Percentiles rank a stretch among this genome's conserved stretches.
Evolutionary conservation across 2,329 filamentous ascomycete genomes (phyloP).

Genomic region (Tolypocladium ophioglossoides): DNA sequence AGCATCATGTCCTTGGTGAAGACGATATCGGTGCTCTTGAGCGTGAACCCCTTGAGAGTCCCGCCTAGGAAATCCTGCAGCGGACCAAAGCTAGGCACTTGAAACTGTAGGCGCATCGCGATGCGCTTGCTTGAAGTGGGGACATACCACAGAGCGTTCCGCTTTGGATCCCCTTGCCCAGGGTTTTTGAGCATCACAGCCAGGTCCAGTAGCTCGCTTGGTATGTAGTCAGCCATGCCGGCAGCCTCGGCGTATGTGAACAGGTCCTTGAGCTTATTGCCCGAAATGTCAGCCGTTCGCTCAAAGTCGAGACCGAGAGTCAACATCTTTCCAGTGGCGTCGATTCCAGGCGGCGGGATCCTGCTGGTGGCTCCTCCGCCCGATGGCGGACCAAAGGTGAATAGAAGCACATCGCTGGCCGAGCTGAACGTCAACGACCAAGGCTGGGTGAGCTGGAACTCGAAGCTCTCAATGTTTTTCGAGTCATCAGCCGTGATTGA

Average conservation of each 20-base stretch:
- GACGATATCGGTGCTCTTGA: slow-evolving; percentile 2
- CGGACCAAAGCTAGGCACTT: neutral
- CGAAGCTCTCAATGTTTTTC: neutral
- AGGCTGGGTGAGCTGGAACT: neutral
- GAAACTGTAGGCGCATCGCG: slow-evolving; percentile 1
- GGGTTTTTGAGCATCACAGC: neutral
- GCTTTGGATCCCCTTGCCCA: neutral
- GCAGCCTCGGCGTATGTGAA: neutral
- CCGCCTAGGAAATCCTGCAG: slow-evolving; percentile 1
- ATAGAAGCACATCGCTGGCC: slow-evolving; percentile 1
- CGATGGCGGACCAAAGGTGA: slow-evolving; percentile 2
- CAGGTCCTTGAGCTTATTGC: neutral
- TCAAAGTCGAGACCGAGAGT: slow-evolving; percentile 2
- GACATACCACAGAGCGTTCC: slow-evolving; percentile 4
- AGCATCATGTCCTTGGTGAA: slow-evolving; percentile 2
- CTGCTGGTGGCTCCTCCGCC: neutral
- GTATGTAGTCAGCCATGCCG: neutral
- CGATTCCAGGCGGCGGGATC: slow-evolving; percentile 1
- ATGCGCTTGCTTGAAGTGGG: neutral
- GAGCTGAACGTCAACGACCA: slow-evolving; percentile 4
- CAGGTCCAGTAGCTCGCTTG: neutral
- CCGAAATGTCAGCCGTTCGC: neutral
- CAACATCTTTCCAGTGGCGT: neutral
- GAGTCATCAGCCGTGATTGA: neutral
- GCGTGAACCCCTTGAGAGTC: neutral